Base-by-base conservation (phyloP, 2,329 filamentous ascomycete species). In the Xylariaceae sp. region DNA sequence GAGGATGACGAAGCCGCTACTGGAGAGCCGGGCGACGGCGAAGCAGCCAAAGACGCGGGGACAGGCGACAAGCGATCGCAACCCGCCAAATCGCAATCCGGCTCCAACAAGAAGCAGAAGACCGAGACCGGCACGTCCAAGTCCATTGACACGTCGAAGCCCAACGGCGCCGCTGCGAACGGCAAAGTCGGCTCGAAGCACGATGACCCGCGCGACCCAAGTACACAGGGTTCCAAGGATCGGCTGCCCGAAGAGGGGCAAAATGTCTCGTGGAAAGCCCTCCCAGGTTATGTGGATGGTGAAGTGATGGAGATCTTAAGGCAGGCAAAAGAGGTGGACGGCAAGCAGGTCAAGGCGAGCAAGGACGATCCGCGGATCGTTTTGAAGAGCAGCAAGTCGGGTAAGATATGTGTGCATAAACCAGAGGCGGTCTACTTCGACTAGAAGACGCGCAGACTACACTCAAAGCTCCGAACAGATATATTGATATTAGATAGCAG, bases 401-500 rank as follows among this genome's bases (percentile, higher is more conserved):
- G 45, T 2, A 45, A 49, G 34, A 39, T 47, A 9, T 45, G 45
- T 17, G 44, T 49, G 11, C 49, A 42, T 9, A 45, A 45, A 33
- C 50, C 54, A 8, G 49, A 55, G 28, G 44, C 45, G 9, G 37
- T 47, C n/a, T 47, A 47, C 17, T 47, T 47, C 33, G 41, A 41
- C 11, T 26, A 11, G 11, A 11, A 11, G 22, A n/a, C n/a, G n/a
- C n/a, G n/a, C n/a, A n/a, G n/a, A n/a, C n/a, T n/a, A n/a, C n/a
- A n/a, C n/a, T n/a, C n/a, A n/a, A n/a, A n/a, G n/a, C n/a, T n/a
- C n/a, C n/a, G n/a, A n/a, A n/a, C n/a, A n/a, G n/a, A n/a, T n/a
- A n/a, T n/a, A n/a, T n/a, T n/a, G n/a, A n/a, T n/a, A n/a, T n/a
- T n/a, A n/a, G n/a, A n/a, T n/a, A n/a, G n/a, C n/a, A n/a, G n/a